Base-by-base conservation (phyloP, 169 alveolate species). In the Plasmodium yoelii region DNA sequence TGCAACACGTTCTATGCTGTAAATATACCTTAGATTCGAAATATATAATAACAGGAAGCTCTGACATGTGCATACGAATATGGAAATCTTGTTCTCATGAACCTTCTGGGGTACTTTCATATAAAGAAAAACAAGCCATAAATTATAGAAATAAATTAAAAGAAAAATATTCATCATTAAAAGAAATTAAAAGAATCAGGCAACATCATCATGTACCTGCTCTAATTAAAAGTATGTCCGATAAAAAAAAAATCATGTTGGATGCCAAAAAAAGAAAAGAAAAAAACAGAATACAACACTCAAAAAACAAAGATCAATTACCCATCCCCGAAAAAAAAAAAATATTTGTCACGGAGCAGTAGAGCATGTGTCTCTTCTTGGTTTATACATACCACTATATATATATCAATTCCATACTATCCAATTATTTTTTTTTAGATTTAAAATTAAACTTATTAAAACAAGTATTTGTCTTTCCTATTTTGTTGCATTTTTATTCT, bases 61-160 rank as follows among this genome's bases (percentile, higher is more conserved):
- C 98, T 72, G 99, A 98, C 88, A 97, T 98, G 94, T 96, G 98
- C 87, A 87, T 98, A 18, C 97, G 99, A 72, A 94, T 98, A 4
- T 98, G 99, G 99, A 98, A 98, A 92, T 87, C 98, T 1, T 87
- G 92, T 47, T 87, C 96, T 9, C 90, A 92, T 61, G 94, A 87
- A 47, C 88, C 92, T 55, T n/a, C 93, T 19, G 96, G 95, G n/a
- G 80, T 94, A 3, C 22, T 90, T 47, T 88, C 95, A 6, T 42
- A 73, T 44, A 87, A 97, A 61, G 98, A 95, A 74, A 91, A 93
- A 69, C 95, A 93, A 67, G 95, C 98, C 19, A 72, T 95, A n/a
- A 96, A 95, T 57, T 96, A 96, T 59, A 87, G 98, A 26, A 93
- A 94, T 63, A 88, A 94, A 26, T 93, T 96, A 46, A 94, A 92